A percentile compares a stretch with the other conserved stretches of the same genome.
Evolutionary conservation across 495 filamentous ascomycete species (phyloP).

Genomic region (Penicillium pulvis): DNA sequence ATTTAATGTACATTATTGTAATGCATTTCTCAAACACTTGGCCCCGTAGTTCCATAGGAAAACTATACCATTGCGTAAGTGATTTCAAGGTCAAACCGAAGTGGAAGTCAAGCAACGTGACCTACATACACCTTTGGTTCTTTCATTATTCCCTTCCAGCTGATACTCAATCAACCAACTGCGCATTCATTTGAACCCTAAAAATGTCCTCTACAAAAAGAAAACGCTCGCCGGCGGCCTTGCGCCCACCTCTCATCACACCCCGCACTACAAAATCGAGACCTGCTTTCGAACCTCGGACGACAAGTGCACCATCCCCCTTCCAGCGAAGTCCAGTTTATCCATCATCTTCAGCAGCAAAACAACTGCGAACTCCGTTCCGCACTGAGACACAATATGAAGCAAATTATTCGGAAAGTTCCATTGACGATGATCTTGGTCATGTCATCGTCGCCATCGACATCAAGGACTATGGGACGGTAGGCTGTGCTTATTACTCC

Average conservation of each 20-base stretch:
- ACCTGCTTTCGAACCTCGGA: conserved; percentile 2
- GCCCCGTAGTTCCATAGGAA: neutral
- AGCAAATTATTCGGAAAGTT: conserved; percentile 8
- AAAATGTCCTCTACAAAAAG: conserved; percentile 29
- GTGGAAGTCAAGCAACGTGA: neutral
- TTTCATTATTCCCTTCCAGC: neutral
- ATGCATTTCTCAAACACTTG: neutral
- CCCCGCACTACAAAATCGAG: conserved; percentile 19
- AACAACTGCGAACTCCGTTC: conserved; percentile 16
- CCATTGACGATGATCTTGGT: conserved; percentile 57
- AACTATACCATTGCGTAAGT: neutral
- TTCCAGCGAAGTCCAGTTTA: conserved; percentile 6
- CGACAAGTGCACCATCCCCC: conserved; percentile 10
- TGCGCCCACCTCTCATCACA: conserved; percentile 12
- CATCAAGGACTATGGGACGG: conserved; percentile 64
- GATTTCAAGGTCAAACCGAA: neutral
- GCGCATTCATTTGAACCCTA: neutral
- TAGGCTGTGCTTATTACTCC: conserved; percentile 89
- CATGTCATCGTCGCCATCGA: conserved; percentile 89
- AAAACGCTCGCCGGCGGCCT: conserved; percentile 21
- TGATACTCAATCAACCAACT: neutral
- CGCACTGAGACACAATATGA: conserved; percentile 9
- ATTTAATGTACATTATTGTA: conserved; percentile 18
- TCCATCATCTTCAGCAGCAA: conserved; percentile 9
- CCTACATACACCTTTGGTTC: neutral